Base-by-base conservation (phyloP, 2,329 filamentous ascomycete genomes). In the Phyllosticta citriasiana region DNA sequence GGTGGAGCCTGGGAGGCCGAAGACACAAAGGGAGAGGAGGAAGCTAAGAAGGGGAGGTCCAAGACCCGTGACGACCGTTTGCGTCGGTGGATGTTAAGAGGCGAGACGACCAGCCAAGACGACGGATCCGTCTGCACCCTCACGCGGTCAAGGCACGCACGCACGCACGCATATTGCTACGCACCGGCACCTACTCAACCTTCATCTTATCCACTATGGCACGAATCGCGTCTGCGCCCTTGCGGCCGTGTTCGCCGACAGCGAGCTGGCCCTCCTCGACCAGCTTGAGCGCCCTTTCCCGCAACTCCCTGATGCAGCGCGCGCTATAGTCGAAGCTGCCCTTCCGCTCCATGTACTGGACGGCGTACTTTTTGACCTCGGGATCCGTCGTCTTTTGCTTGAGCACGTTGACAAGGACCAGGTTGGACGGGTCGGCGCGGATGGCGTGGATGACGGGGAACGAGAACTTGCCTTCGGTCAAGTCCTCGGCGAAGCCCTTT, bases 401-500 rank as follows among this genome's bases (percentile, higher is more conserved):
- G 52, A 97, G 80, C 61, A 97, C 97, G 71, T 94, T 96, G 73
- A 97, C 83, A 60, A 99, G 82, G 69, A 95, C 87, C 66, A 88
- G 79, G 71, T 91, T 89, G 30, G 78, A 76, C 19, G 84, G 89
- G 71, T 91, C 84, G 63, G 87, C 77, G 64, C 89, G 88, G 67
- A 97, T 95, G 72, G 88, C 88, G 77, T 97, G 93, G 69, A 97
- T 96, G 69, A 97, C 87, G 51, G 92, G 91, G 72, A 97, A 97
- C 26, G 88, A 93, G 78, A 97, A 97, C 80, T 97, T 97, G 65
- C 93, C 93, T 77, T 97, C 94, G 0, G 91, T 97, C 67, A 97
- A 77, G 75, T 97, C 94, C 78, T 97, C 93, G 74, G 90, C 96
- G 67, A 96, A 83, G 57, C 93, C 94, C 78, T 97, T 97, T 74